phyloP scores from a whole-genome alignment of 2,329 filamentous ascomycete genomes.

The Cercospora sojina region DNA sequence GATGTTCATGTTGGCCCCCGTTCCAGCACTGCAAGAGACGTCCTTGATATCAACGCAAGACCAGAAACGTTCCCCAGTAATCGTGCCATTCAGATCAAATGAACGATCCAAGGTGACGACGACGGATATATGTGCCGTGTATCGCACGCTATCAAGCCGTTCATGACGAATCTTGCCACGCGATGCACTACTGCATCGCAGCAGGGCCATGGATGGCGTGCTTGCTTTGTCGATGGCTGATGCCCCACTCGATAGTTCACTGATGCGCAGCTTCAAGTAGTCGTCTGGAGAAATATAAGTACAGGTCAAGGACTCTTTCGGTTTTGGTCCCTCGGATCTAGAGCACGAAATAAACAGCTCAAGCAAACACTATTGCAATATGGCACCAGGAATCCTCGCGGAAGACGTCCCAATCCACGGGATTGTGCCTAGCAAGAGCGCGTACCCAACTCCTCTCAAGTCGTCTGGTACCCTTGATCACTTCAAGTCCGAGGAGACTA shows the following conservation, averaged over 20 bases:
- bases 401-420: slow-evolving; percentile 14
- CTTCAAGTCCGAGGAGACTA: slow-evolving; percentile 59
- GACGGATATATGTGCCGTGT: background rate
- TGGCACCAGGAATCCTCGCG: slow-evolving; percentile 24
- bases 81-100: background rate
- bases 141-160: background rate
- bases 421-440: background rate
- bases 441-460: slow-evolving; percentile 45
- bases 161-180: background rate
- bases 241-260: background rate
- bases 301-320: background rate
- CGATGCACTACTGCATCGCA: background rate
- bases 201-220: slow-evolving; percentile 5
- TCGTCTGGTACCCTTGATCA: slow-evolving; percentile 44
- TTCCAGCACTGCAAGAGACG: background rate
- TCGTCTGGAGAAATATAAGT: background rate
- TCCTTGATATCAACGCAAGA: background rate
- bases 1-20: background rate
- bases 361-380: background rate
- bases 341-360: background rate
- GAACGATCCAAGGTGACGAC: background rate
- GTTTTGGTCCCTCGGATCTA: background rate
- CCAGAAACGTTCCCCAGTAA: background rate
- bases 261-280: background rate
- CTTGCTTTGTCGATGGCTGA: background rate